Evolutionary conservation across 1,139 yeast species (phyloP).

Genomic region (Protomyces macrosporus): DNA sequence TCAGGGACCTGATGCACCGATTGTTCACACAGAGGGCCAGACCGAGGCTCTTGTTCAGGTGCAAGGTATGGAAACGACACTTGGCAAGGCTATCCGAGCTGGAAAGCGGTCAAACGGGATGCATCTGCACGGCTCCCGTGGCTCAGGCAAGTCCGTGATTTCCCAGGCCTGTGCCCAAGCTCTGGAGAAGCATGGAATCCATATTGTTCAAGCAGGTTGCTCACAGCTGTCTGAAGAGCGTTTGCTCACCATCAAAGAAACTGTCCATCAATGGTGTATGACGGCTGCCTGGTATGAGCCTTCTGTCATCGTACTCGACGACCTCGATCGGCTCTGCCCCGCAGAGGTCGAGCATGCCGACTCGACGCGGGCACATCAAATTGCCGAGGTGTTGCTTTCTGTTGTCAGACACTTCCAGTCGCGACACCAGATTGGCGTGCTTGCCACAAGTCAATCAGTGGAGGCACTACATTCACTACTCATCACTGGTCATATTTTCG

Average conservation of each 20-base stretch:
- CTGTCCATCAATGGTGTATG: conserved; percentile 43
- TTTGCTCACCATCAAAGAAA: neutral
- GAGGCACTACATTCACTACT: conserved; percentile 60
- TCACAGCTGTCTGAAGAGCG: conserved; percentile 7
- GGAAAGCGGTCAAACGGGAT: conserved; percentile 52
- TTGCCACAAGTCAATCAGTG: conserved; percentile 59
- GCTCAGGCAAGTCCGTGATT: conserved; percentile 58
- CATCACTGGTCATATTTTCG: conserved; percentile 60
- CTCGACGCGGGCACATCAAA: conserved; percentile 54
- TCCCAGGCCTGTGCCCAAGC: neutral
- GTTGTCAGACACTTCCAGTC: conserved; percentile 41
- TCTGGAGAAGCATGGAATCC: neutral
- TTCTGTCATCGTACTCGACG: conserved; percentile 67
- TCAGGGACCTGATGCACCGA: conserved; percentile 26
- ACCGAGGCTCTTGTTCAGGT: conserved; percentile 35
- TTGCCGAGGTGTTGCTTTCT: conserved; percentile 47
- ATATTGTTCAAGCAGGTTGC: conserved; percentile 5
- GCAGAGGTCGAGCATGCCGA: conserved; percentile 67
- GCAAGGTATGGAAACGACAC: conserved; percentile 54
- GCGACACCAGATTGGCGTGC: conserved; percentile 45
- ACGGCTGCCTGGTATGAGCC: conserved; percentile 79
- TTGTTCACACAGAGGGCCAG: neutral
- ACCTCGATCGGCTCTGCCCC: conserved; percentile 68
- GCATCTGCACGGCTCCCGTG: conserved; percentile 66
- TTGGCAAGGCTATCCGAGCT: conserved; percentile 45